Conservation (phyloP, 1,284 basidiomycete genomes). For the Veloboletus limbatus region DNA sequence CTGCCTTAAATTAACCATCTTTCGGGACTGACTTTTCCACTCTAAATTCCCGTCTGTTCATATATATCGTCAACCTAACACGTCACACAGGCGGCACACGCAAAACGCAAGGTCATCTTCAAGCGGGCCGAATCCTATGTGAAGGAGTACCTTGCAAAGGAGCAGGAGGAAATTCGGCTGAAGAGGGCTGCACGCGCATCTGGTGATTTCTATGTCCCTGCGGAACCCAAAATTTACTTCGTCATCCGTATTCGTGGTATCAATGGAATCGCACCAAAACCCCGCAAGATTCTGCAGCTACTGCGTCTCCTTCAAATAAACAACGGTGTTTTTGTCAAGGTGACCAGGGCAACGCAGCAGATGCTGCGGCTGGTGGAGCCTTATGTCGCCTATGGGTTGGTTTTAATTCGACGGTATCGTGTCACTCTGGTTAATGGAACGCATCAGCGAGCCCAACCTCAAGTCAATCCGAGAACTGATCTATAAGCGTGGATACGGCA, state of each 20-base stretch:
- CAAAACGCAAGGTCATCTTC: slow-evolving; percentile 97
- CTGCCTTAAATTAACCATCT: slow-evolving; percentile 92
- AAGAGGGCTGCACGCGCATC: slow-evolving; percentile 90
- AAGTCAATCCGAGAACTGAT: slow-evolving; percentile 97
- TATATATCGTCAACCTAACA: slow-evolving; percentile 10
- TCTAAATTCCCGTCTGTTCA: slow-evolving; percentile 8
- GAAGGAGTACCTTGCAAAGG: slow-evolving; percentile 91
- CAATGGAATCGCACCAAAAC: slow-evolving; percentile 99
- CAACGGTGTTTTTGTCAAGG: slow-evolving; percentile 98
- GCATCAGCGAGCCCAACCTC: slow-evolving; percentile 82
- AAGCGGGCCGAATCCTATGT: slow-evolving; percentile 99
- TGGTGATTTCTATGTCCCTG: slow-evolving; percentile 97
- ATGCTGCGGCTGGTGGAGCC: slow-evolving; percentile 98
- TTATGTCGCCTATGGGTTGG: slow-evolving; percentile 93
- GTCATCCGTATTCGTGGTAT: slow-evolving; percentile 98
- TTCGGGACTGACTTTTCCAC: slow-evolving; percentile 79
- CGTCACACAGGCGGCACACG: slow-evolving; percentile 68
- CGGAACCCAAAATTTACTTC: slow-evolving; percentile 97
- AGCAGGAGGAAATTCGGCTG: slow-evolving; percentile 96
- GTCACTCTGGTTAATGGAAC: slow-evolving; percentile 7
- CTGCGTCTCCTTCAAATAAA: slow-evolving; percentile 99
- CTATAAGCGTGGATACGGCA: slow-evolving; percentile 99
- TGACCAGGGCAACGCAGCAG: slow-evolving; percentile 94
- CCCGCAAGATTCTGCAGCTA: slow-evolving; percentile 98
- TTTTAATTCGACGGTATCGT: slow-evolving; percentile 14